Evolutionary conservation across 805 yeast genomes (phyloP), one percentile per base, ranked within the genome.

Genomic region (Lachancea dasiensis): DNA sequence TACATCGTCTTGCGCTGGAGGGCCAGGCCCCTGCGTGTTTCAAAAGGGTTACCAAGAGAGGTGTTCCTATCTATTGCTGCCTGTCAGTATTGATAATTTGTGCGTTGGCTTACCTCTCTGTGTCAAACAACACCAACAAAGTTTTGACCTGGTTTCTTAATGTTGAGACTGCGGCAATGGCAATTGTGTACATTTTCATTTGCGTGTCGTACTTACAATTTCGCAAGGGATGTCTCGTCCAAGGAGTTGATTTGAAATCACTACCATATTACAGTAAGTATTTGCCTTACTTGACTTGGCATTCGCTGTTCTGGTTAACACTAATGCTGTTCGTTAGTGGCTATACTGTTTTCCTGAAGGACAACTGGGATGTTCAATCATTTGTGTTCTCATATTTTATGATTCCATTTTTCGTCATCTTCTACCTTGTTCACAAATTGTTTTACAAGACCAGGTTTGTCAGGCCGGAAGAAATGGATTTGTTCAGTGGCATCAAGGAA

Each of bases 141-240:
- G 67, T 79, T 26, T 79, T 81, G 60, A 60, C 55, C 22, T 78
- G 78, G 56, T 77, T 81, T 49, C 81, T 81, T 41, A 80, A 78
- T 49, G 77, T 79, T 42, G 84, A 78, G 27, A 73, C 86, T 15
- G 75, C 80, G 48, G 73, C 79, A 38, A 85, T 85, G 40, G 65
- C 80, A 43, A 61, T 80, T 47, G 77, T 83, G 21, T 81, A 86
- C 85, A 63, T 76, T 21, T 71, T 81, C 40, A 78, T 81, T 45
- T 62, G 77, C 43, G 63, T 76, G 37, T 74, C 82, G 23, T 80
- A 77, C 58, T 63, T 81, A 36, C 69, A 72, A 48, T 81, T 81
- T 61, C 63, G 64, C 65, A 62, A 61, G 15, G 38, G 38, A 7
- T 34, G 38, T 19, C 9, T 16, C 8, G 38, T 28, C 3, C 38